Evolutionary conservation across 2,329 filamentous ascomycete species (phyloP), one percentile per base, ranked within the genome.

Genomic region (Ophiognomonia clavigignenti-juglandacearum): DNA sequence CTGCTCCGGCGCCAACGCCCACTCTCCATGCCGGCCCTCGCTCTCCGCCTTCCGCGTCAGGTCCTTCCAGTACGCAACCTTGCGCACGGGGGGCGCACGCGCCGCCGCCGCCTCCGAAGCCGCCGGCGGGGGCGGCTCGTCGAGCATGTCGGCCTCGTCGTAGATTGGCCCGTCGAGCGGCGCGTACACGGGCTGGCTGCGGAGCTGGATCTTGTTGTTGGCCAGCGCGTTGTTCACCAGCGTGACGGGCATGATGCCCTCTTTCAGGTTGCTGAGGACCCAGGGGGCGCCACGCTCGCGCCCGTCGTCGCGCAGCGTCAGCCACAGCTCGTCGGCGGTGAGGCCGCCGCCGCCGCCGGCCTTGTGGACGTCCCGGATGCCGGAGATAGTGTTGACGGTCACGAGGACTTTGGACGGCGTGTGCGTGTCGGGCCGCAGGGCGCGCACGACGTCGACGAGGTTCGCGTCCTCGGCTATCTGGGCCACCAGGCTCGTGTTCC

Each of bases 261-360:
- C 51, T 42, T 63, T 39, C 14, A 47, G 34, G 41, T 47, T 43
- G 57, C 53, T 29, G 32, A 62, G 47, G 16, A 52, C 42, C 71
- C 70, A 72, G 6, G 64, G 54, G 43, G 71, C 59, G 43, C 67
- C 66, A 42, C 73, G 67, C 23, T 61, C 59, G 5, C 42, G 42
- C n/a, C 68, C 71, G 57, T 78, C 74, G 10, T 62, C 61, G 4
- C 57, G 57, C 40, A 78, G 64, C 31, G 68, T 64, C 23, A 52
- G 55, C 36, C 59, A 62, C 32, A 78, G 55, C 18, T 57, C 60
- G 1, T 55, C 54, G 1, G 61, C 50, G 1, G 66, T 61, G 14
- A 72, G 44, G 14, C 48, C 51, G 31, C 40, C 38, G 14, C 27
- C 46, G 40, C 48, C 55, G 54, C 24, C 61, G 57, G 37, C 64